Percentiles rank a stretch among this genome's conserved stretches.
phyloP scores from a whole-genome alignment of 2,329 filamentous ascomycete genomes.

The Cytospora leucostoma region DNA sequence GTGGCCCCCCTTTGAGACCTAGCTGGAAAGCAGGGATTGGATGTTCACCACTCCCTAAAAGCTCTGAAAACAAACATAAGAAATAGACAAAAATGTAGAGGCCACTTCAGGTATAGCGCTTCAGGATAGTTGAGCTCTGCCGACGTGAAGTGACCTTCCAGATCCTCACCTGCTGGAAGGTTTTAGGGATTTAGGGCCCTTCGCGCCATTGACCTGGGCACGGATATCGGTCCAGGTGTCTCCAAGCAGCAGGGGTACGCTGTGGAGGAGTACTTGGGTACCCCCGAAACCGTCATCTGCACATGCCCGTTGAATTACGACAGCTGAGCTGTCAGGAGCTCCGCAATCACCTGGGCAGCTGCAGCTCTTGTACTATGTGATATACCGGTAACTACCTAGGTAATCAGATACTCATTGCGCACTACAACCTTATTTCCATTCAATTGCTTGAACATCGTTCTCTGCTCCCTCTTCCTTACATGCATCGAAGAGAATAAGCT shows the following conservation, averaged over 20 bases:
- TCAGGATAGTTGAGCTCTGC: not conserved
- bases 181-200: not conserved
- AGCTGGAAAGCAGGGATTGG: not conserved
- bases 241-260: not conserved
- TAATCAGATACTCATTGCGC: slow-evolving; percentile 12
- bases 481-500: slow-evolving; percentile 1
- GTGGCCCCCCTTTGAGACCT: not conserved
- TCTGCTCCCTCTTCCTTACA: not conserved
- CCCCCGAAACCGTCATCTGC: slow-evolving; percentile 10
- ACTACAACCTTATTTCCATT: slow-evolving; percentile 12
- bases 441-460: not conserved
- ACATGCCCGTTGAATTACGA: slow-evolving; percentile 11
- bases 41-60: not conserved
- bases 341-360: not conserved
- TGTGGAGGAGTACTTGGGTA: slow-evolving; percentile 8
- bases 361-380: too few species aligned
- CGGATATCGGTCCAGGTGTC: not conserved
- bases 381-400: too few species aligned
- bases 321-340: slow-evolving; percentile 22
- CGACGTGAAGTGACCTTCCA: not conserved
- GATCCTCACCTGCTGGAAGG: not conserved
- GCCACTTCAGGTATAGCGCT: slow-evolving; percentile 1
- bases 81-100: not conserved
- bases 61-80: not conserved
- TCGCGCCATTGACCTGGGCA: not conserved